phyloP scores from a whole-genome alignment of 805 yeast genomes.

The Wickerhamiella kurtzmanii region DNA sequence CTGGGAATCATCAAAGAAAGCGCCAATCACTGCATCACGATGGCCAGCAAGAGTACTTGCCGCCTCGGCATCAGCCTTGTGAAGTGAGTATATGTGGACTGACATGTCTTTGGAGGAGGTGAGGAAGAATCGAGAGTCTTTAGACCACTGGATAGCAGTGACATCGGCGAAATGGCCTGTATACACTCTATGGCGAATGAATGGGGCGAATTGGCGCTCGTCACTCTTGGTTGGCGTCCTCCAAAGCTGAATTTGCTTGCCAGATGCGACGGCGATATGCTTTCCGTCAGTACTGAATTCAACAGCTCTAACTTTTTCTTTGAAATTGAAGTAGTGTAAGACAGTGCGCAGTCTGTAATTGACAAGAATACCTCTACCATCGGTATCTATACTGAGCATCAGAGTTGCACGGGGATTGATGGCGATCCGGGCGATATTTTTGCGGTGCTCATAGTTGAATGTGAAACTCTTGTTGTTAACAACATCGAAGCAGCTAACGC shows the following conservation, averaged over 20 bases:
- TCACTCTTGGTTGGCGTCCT: slow-evolving; percentile 68
- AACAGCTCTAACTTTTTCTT: slow-evolving; percentile 57
- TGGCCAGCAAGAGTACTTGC: slow-evolving; percentile 87
- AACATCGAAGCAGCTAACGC: slow-evolving; percentile 80
- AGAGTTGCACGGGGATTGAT: slow-evolving; percentile 72
- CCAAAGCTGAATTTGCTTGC: slow-evolving; percentile 84
- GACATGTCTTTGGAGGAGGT: slow-evolving; percentile 86
- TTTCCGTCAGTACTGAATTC: slow-evolving; percentile 82
- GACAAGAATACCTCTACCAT: slow-evolving; percentile 85
- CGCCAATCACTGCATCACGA: slow-evolving; percentile 72
- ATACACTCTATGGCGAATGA: slow-evolving; percentile 75
- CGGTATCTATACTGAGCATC: slow-evolving; percentile 70
- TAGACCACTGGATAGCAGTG: slow-evolving; percentile 71
- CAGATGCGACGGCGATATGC: slow-evolving; percentile 73
- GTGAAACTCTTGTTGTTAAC: slow-evolving; percentile 77
- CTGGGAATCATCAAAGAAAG: slow-evolving; percentile 78
- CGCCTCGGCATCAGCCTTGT: slow-evolving; percentile 56
- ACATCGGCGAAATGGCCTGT: slow-evolving; percentile 89
- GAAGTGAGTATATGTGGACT: slow-evolving; percentile 66
- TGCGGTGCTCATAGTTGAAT: slow-evolving; percentile 83
- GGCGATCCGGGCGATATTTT: slow-evolving; percentile 65
- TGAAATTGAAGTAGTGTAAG: slow-evolving; percentile 87
- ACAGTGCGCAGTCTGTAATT: slow-evolving; percentile 75
- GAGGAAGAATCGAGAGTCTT: slow-evolving; percentile 75
- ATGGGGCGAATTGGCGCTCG: slow-evolving; percentile 92